Base-by-base conservation (phyloP, 805 yeast genomes). In the Ogataea kodamae region DNA sequence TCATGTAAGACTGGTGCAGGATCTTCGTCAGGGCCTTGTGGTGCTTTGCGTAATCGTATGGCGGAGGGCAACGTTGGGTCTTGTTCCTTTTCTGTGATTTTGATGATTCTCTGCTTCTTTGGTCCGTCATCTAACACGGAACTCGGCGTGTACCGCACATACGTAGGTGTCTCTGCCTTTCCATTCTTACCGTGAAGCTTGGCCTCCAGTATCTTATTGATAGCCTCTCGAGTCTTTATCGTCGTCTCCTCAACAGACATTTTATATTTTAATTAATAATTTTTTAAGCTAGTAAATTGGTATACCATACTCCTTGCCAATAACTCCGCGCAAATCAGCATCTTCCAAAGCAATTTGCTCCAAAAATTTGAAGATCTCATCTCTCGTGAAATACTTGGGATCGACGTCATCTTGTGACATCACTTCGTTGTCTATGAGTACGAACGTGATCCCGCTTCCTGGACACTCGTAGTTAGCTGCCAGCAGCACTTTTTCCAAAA, bases 31-130 rank as follows among this genome's bases (percentile, higher is more conserved):
- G 84, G 80, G 0, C 79, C 70, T 23, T 75, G 78, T 4, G 92
- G 82, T 18, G 83, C 77, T 42, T 81, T 80, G 22, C 87, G 76
- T 35, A 81, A 68, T 28, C 78, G 80, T 60, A 81, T 78, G 37
- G 77, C 76, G 0, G 89, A 78, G 0, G 96, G 96, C 21, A 85
- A 76, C 72, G 89, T 70, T 0, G 97, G 97, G 61, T 90, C 97
- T 28, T 72, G 69, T 40, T 77, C 71, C 27, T 67, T 72, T 35
- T 80, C 85, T 9, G 78, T 76, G 25, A 89, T 76, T 48, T 78
- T 78, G 17, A 88, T 70, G 4, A 70, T 61, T 37, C 85, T 59
- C 25, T 49, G 50, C 39, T 64, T 65, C 25, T 50, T 53, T 5
- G 43, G 47, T 9, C 50, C 50, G 5, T 50, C 44, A 11, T 54